phyloP scores from a whole-genome alignment of 345 rosid genomes.

The Carallia brachiata region DNA sequence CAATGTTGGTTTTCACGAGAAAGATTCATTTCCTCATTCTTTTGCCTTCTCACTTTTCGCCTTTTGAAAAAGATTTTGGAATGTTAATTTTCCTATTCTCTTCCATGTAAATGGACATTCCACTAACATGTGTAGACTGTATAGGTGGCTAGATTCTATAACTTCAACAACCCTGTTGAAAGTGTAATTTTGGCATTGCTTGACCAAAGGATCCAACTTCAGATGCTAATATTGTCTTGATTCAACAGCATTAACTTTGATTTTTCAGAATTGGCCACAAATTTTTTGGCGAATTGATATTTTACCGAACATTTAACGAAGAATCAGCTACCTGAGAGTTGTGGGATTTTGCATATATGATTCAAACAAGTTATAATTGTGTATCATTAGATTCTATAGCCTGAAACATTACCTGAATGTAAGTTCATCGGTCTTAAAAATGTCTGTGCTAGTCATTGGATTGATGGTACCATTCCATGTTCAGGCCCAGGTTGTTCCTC shows the following conservation, averaged over 20 bases:
- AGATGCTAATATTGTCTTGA: neutral
- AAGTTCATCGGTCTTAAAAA: too few species aligned
- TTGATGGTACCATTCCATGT: neutral
- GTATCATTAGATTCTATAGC: too few species aligned
- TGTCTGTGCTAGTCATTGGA: too few species aligned
- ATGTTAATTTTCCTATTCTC: neutral
- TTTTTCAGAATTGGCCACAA: neutral
- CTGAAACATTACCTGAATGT: too few species aligned
- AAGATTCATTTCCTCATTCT: neutral
- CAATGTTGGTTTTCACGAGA: too few species aligned
- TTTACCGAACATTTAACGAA: too few species aligned
- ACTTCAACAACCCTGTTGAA: too few species aligned
- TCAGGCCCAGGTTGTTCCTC: constrained; percentile 98
- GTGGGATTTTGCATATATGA: too few species aligned
- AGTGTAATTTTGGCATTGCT: too few species aligned
- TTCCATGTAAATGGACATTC: neutral
- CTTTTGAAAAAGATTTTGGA: neutral
- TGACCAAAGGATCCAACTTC: neutral
- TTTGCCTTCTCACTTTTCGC: neutral
- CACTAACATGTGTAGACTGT: neutral
- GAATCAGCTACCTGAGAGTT: too few species aligned
- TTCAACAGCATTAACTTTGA: neutral
- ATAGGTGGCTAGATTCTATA: too few species aligned
- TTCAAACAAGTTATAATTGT: too few species aligned
- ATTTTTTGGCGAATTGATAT: neutral